These are phyloP conservation scores for Boletus vermiculosoides DNA, from an alignment of 768 basidiomycete species.

Conservation along the genomic window DNA sequence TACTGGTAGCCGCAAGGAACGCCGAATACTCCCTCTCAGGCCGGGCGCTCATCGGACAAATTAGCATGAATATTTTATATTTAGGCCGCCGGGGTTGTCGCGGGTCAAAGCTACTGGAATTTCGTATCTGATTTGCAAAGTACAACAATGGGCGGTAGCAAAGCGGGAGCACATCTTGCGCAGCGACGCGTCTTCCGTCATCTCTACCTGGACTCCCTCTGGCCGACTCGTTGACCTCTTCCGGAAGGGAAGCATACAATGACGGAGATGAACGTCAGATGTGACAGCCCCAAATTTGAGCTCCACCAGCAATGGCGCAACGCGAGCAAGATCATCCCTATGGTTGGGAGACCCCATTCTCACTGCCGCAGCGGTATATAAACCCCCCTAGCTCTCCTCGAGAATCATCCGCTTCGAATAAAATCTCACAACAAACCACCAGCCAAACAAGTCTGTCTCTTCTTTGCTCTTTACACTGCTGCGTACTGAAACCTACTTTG, in stretches of 20 bases:
- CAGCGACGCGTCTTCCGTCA: background rate
- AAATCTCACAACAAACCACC: background rate
- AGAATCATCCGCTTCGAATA: too few species aligned
- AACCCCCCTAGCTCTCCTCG: too few species aligned
- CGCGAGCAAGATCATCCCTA: too few species aligned
- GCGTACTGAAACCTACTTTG: background rate
- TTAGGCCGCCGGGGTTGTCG: background rate
- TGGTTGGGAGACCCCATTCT: background rate
- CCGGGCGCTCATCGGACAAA: background rate
- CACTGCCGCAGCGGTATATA: background rate
- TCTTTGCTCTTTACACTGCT: background rate
- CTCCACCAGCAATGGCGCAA: background rate
- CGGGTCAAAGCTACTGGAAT: background rate
- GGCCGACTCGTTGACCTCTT: background rate
- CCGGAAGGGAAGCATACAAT: background rate
- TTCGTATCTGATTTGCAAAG: background rate
- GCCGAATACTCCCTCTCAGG: too few species aligned
- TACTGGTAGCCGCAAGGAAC: too few species aligned
- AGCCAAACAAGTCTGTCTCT: slow-evolving; percentile 4
- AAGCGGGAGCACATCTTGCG: background rate
- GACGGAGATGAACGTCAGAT: background rate
- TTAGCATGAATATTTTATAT: background rate
- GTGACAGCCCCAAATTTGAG: background rate
- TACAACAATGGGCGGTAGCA: background rate
- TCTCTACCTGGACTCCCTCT: background rate